phyloP scores from a whole-genome alignment of 2,329 filamentous ascomycete genomes.

The Annulohypoxylon truncatum region DNA sequence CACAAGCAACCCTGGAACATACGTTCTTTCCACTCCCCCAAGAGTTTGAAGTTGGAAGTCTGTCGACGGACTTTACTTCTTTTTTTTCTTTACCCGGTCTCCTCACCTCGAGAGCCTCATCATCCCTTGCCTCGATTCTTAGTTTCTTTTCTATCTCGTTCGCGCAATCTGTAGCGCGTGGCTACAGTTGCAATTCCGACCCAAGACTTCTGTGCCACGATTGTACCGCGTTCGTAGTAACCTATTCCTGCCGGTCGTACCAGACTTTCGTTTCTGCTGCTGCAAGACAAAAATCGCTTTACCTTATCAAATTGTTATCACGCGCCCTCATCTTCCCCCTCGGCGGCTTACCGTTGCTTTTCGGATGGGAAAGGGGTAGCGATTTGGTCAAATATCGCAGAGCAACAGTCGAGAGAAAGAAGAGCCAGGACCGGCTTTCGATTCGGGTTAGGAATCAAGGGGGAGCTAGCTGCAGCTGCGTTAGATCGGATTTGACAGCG shows the following conservation, averaged over 20 bases:
- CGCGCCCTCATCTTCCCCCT: constrained; percentile 3
- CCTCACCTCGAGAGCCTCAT: constrained; percentile 1
- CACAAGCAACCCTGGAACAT: constrained; percentile 23
- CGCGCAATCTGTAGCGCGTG: constrained; percentile 24
- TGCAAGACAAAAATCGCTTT: constrained; percentile 1
- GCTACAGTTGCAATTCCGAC: constrained; percentile 10
- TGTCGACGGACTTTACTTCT: constrained; percentile 11
- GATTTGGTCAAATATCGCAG: constrained; percentile 6
- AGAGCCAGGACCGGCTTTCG: constrained; percentile 6
- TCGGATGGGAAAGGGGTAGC: constrained; percentile 22
- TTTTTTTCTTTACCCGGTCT: constrained; percentile 8
- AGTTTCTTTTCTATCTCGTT: constrained; percentile 21
- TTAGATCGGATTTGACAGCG: constrained; percentile 31
- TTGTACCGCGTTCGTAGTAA: constrained; percentile 25
- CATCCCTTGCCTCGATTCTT: constrained; percentile 23
- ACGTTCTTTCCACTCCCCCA: constrained; percentile 7
- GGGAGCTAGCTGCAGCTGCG: constrained; percentile 28
- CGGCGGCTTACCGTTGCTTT: neutral
- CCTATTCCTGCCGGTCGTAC: neutral
- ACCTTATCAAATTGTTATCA: constrained; percentile 11
- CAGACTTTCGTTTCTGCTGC: constrained; percentile 10
- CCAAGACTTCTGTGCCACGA: constrained; percentile 15
- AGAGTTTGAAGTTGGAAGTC: neutral
- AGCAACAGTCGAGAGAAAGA: constrained; percentile 3
- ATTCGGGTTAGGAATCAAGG: constrained; percentile 21